Percentiles rank a stretch among this genome's conserved stretches.
Evolutionary conservation across 1,284 basidiomycete genomes (phyloP).

Genomic region (Trametes sp.): DNA sequence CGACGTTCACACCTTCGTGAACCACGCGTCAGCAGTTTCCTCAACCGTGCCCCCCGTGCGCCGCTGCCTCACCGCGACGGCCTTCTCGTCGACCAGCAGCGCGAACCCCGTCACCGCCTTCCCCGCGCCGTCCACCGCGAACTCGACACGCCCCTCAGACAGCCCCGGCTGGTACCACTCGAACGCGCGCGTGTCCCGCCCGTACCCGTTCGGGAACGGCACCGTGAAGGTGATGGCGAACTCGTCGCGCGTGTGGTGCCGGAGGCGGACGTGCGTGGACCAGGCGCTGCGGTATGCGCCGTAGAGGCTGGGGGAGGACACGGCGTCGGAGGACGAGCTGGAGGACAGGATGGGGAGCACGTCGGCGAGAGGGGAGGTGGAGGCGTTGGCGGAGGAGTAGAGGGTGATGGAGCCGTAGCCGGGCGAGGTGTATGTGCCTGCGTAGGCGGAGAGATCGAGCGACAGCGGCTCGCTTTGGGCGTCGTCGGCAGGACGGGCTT

Average conservation of each 20-base stretch:
- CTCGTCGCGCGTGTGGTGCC: conserved; percentile 18
- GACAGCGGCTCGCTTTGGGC: background rate
- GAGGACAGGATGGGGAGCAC: background rate
- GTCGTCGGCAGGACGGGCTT: conserved; percentile 24
- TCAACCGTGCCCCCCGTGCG: conserved; percentile 21
- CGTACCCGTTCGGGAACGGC: conserved; percentile 40
- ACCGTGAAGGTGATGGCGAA: conserved; percentile 31
- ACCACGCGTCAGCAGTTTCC: conserved; percentile 40
- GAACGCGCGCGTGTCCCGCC: conserved; percentile 38
- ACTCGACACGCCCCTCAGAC: conserved; percentile 25
- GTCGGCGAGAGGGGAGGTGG: background rate
- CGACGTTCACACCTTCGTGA: too few relatives aligned
- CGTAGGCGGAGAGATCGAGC: conserved; percentile 15
- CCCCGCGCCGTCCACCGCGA: conserved; percentile 22
- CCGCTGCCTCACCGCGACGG: conserved; percentile 27
- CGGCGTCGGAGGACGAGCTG: too few relatives aligned
- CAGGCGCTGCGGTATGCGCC: conserved; percentile 24
- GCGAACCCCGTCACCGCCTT: conserved; percentile 26
- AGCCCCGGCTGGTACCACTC: conserved; percentile 18
- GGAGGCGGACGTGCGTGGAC: conserved; percentile 38
- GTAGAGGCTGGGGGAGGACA: background rate
- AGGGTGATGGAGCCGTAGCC: conserved; percentile 46
- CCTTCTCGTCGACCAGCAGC: conserved; percentile 28
- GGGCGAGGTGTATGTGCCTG: conserved; percentile 45
- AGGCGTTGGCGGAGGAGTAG: too few relatives aligned